Evolutionary conservation across 177 flowering plant species (phyloP).

Genomic region (Telopea speciosissima): DNA sequence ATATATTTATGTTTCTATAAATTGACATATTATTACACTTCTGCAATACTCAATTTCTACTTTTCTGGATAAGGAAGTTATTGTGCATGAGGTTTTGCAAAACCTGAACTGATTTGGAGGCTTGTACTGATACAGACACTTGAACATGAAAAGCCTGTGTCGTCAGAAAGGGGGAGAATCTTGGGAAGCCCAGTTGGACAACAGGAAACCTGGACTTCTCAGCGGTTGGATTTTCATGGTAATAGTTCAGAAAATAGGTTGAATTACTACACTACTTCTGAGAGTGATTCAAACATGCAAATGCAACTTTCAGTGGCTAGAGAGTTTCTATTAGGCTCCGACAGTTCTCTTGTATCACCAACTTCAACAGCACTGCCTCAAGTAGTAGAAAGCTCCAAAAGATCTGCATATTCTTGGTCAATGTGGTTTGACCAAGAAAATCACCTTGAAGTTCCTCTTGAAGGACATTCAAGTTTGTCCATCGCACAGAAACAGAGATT

Average conservation of each 20-base stretch:
- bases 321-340: slow-evolving; percentile 20
- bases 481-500: slow-evolving; percentile 58
- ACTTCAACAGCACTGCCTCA: slow-evolving; percentile 28
- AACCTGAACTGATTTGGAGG: slow-evolving; percentile 19
- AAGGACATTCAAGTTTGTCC: slow-evolving; percentile 39
- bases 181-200: slow-evolving; percentile 17
- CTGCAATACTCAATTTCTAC: background rate
- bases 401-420: slow-evolving; percentile 27
- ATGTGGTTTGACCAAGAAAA: slow-evolving; percentile 36
- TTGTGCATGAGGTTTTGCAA: background rate
- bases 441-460: slow-evolving; percentile 30
- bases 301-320: slow-evolving; percentile 18
- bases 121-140: background rate
- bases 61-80: background rate
- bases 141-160: slow-evolving; percentile 29
- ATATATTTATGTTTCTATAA: background rate
- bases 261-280: slow-evolving; percentile 3
- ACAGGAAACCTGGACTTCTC: slow-evolving; percentile 13
- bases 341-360: slow-evolving; percentile 27
- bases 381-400: slow-evolving; percentile 25
- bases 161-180: slow-evolving; percentile 10
- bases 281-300: slow-evolving; percentile 11
- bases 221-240: slow-evolving; percentile 20
- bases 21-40: background rate
- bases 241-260: slow-evolving; percentile 9